Conservation (phyloP, 306 rosid genomes). For the Acacia crassicarpa region DNA sequence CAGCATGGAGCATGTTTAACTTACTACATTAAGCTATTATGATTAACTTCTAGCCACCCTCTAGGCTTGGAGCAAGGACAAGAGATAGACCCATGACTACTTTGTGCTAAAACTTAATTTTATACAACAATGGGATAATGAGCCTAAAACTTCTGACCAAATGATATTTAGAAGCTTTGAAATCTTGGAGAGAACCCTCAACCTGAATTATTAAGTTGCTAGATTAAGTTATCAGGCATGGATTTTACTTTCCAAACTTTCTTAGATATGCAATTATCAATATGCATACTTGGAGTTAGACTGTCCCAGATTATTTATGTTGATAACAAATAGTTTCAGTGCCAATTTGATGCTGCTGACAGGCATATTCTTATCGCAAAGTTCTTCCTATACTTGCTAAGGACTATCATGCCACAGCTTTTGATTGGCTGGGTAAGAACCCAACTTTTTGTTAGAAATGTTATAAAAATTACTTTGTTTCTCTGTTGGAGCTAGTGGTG, state of each 20-base stretch:
- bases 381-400: conserved; percentile 76
- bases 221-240: not conserved
- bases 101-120: not conserved
- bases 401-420: conserved; percentile 62
- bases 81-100: not conserved
- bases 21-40: not conserved
- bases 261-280: not conserved
- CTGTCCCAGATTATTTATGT: conserved; percentile 2
- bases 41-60: not conserved
- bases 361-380: conserved; percentile 93
- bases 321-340: conserved; percentile 13
- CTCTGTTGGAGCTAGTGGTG: not conserved
- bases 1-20: not conserved
- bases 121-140: not conserved
- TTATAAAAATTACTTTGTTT: conserved; percentile 9
- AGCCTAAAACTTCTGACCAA: not conserved
- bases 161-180: not conserved
- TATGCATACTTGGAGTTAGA: not conserved
- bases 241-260: not conserved
- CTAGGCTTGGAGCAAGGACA: not conserved
- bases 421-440: conserved; percentile 86
- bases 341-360: conserved; percentile 30
- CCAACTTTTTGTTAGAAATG: conserved; percentile 15
- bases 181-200: not conserved
- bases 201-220: not conserved